Conservation (phyloP, 2,329 filamentous ascomycete species). For the Chaetomiaceae sp. region DNA sequence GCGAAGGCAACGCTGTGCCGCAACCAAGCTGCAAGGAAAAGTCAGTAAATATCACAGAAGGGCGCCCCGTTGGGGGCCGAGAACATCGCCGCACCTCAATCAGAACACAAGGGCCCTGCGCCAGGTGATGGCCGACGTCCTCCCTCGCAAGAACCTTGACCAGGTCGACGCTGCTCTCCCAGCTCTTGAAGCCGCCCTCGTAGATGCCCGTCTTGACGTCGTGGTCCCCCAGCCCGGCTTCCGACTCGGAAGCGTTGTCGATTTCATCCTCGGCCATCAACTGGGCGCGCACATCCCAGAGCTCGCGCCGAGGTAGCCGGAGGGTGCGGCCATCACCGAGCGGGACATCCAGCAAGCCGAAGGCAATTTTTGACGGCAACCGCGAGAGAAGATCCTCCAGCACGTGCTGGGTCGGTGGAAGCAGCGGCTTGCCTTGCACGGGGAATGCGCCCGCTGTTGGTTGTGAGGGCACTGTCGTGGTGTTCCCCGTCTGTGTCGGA, state of each 20-base stretch:
- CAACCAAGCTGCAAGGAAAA: constrained; percentile 60
- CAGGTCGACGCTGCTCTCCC: constrained; percentile 80
- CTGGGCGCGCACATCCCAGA: constrained; percentile 78
- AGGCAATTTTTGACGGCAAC: constrained; percentile 72
- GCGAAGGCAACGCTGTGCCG: constrained; percentile 68
- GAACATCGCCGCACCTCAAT: constrained; percentile 49
- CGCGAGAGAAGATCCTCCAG: constrained; percentile 48
- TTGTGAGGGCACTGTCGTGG: constrained; percentile 20
- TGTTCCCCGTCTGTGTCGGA: constrained; percentile 26
- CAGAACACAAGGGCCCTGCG: constrained; percentile 38
- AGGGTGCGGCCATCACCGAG: constrained; percentile 53
- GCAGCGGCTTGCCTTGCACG: constrained; percentile 55
- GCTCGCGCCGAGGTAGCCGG: constrained; percentile 65
- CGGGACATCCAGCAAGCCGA: constrained; percentile 55
- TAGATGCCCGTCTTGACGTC: constrained; percentile 80
- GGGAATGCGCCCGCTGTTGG: constrained; percentile 51
- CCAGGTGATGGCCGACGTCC: constrained; percentile 32
- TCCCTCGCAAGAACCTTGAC: constrained; percentile 59
- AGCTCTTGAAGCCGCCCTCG: constrained; percentile 85
- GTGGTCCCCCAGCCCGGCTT: constrained; percentile 56
- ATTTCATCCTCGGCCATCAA: constrained; percentile 66
- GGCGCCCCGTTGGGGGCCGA: too few species aligned
- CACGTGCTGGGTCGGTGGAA: constrained; percentile 50
- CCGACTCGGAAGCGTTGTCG: constrained; percentile 36
- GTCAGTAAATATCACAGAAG: constrained; percentile 29